Conservation (phyloP, 2,329 filamentous ascomycete species). For the Neonectria sp. region DNA sequence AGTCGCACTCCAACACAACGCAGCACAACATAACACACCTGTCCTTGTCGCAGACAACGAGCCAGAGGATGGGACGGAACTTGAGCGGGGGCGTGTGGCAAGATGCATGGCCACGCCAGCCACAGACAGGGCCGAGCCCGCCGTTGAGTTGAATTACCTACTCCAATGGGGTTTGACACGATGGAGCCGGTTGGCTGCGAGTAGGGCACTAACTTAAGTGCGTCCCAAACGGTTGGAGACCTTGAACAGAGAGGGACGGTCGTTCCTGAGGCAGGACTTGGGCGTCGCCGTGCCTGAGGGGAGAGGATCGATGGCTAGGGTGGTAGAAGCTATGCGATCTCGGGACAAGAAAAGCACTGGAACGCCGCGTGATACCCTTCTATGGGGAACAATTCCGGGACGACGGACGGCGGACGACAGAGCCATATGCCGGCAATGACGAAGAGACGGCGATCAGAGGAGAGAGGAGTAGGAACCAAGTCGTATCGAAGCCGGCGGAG, state of each 20-base stretch:
- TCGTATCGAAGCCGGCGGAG: slow-evolving; percentile 13
- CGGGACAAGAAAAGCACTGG: background rate
- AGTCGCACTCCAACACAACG: slow-evolving; percentile 18
- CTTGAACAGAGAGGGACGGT: slow-evolving; percentile 1
- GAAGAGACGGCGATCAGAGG: background rate
- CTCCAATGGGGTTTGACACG: slow-evolving; percentile 19
- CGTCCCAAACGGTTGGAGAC: slow-evolving; percentile 12
- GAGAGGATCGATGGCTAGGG: background rate
- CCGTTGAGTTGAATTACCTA: slow-evolving; percentile 18
- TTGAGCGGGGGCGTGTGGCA: slow-evolving; percentile 22
- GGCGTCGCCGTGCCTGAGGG: too few relatives aligned
- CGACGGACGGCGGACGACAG: background rate
- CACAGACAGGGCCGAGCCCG: slow-evolving; percentile 27
- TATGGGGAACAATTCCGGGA: background rate
- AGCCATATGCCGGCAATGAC: background rate
- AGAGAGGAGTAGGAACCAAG: slow-evolving; percentile 2
- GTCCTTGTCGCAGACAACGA: slow-evolving; percentile 27
- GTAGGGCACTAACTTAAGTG: slow-evolving; percentile 26
- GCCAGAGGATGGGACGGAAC: slow-evolving; percentile 22
- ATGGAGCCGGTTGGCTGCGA: slow-evolving; percentile 11
- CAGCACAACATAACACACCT: slow-evolving; percentile 26
- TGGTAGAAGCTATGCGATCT: background rate
- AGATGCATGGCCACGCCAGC: slow-evolving; percentile 26
- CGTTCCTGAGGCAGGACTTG: slow-evolving; percentile 3
- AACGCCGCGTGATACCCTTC: background rate